Base-by-base conservation (phyloP, 371 early-diverging fungal species). In the Syncephalastrum contaminatum region DNA sequence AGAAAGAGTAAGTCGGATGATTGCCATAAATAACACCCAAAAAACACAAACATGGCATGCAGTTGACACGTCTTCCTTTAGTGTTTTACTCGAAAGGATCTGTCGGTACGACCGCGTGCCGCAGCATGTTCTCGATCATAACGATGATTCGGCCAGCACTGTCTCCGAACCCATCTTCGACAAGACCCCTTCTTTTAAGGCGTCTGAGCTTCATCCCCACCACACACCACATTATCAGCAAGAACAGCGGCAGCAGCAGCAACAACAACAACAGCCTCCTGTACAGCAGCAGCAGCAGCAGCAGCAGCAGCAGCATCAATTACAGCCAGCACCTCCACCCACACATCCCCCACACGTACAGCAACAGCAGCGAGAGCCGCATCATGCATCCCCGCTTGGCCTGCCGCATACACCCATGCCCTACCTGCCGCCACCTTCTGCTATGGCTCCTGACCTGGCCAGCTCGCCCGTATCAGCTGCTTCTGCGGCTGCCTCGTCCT, bases 1-100 rank as follows among this genome's bases (percentile, higher is more conserved):
- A 86, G 54, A 81, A 83, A 66, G 72, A 63, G 85, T 82, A 70
- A 27, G 66, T 41, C 36, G 20, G 14, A 27, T 27, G 24, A 30
- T 50, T 50, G 15, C 16, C 50, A 50, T 50, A 20, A 54, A 41
- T 18, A 30, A 30, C 36, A 30, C 10, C 5, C 36, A 30, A 30
- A 30, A 6, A 30, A 30, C 36, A 6, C 36, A 30, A 30, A 30
- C 10, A 12, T 10, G 10, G 36, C 12, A 30, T 30, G 36, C 36
- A 30, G 10, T 30, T 30, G 36, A 30, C 36, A 19, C 48, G 42
- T 22, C 20, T 14, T 47, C 41, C 42, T 54, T 44, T 53, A 62
- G 62, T 18, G 58, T 62, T 8, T 40, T 62, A 18, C 54, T 62
- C n/a, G 63, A 57, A 12, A 51, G 56, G 45, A 57, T 62, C 42